Conservation (phyloP, 176 grass and related monocot species). For the Paspalum notatum region DNA sequence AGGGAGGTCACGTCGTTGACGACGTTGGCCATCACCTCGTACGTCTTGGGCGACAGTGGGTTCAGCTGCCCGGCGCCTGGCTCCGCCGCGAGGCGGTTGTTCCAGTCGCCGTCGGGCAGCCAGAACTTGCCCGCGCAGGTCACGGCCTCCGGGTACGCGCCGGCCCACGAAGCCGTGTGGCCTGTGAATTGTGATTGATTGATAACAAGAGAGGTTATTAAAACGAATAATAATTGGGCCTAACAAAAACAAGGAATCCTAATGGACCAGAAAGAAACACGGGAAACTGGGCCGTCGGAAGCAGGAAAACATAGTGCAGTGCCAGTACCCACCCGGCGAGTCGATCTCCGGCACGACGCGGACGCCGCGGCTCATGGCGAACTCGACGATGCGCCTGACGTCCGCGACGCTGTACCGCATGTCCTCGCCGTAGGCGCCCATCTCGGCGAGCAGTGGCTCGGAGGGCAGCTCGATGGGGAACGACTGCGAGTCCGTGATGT, state of each 20-base stretch:
- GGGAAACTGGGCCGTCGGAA: not conserved
- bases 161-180: constrained; percentile 83
- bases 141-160: constrained; percentile 72
- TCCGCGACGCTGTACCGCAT: constrained; percentile 75
- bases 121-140: constrained; percentile 77
- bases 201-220: not conserved
- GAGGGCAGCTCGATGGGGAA: constrained; percentile 86
- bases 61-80: constrained; percentile 86
- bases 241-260: not conserved
- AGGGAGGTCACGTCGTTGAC: constrained; percentile 66
- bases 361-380: constrained; percentile 67
- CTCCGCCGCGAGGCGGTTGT: constrained; percentile 56
- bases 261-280: not conserved
- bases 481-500: constrained; percentile 94
- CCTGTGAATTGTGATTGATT: constrained; percentile 32
- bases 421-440: constrained; percentile 66
- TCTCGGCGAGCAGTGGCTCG: constrained; percentile 63
- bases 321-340: constrained; percentile 55
- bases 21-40: constrained; percentile 73
- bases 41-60: constrained; percentile 69
- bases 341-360: constrained; percentile 93
- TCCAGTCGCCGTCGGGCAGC: constrained; percentile 54
- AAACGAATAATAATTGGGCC: not conserved
- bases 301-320: not conserved
- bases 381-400: constrained; percentile 63